Percentiles rank a stretch among this genome's conserved stretches.
Conservation (phyloP, 805 yeast genomes). For the Wickerhamomyces mucosus region DNA sequence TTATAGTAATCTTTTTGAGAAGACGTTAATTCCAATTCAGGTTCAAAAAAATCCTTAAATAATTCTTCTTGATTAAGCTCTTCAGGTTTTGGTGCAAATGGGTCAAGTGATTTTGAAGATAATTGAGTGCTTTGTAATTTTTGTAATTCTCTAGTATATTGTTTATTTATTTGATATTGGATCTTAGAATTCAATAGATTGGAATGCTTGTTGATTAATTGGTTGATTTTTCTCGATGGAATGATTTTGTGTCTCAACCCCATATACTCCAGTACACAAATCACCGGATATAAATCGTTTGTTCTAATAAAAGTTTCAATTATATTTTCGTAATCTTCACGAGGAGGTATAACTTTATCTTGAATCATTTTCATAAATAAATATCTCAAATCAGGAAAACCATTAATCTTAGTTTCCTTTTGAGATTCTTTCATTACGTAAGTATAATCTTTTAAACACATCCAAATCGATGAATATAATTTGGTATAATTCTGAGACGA, state of each 20-base stretch:
- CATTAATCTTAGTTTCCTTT: not conserved
- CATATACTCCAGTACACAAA: constrained; percentile 18
- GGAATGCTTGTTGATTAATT: constrained; percentile 1
- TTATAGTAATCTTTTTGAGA: constrained; percentile 6
- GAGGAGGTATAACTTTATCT: constrained; percentile 14
- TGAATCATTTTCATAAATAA: constrained; percentile 19
- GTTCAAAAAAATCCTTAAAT: not conserved
- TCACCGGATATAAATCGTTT: constrained; percentile 10
- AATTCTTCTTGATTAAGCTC: constrained; percentile 1
- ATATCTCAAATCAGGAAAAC: constrained; percentile 16
- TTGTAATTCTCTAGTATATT: constrained; percentile 1
- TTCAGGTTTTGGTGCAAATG: constrained; percentile 5
- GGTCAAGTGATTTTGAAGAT: constrained; percentile 6
- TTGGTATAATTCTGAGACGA: constrained; percentile 8
- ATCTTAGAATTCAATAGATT: not conserved
- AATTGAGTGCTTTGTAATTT: not conserved
- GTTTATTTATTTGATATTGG: not conserved
- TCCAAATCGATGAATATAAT: constrained; percentile 26
- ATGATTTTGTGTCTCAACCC: constrained; percentile 10
- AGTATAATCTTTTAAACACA: constrained; percentile 13
- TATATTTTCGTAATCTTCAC: constrained; percentile 13
- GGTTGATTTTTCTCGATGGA: constrained; percentile 6
- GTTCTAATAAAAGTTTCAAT: constrained; percentile 9
- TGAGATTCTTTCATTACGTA: constrained; percentile 1
- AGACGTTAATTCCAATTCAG: not conserved